Evolutionary conservation across 208 protist genomes (phyloP).

Genomic region (Acanthamoeba healyi): DNA sequence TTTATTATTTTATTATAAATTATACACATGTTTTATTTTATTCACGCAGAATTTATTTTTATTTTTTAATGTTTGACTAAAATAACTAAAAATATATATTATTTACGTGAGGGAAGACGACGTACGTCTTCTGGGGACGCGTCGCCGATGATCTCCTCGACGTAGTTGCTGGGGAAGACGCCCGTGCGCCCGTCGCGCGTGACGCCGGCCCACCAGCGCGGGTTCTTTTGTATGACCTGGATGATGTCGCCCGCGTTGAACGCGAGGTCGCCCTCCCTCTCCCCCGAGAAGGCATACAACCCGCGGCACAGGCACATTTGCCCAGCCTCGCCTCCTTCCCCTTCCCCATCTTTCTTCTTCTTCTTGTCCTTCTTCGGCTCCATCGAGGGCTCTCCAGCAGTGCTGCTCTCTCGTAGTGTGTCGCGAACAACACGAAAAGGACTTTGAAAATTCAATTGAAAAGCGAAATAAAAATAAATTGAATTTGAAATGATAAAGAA

Average conservation of each 20-base stretch:
- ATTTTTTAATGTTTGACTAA: neutral
- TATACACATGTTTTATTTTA: too few species aligned
- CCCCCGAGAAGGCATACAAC: neutral
- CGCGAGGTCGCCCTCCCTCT: constrained; percentile 40
- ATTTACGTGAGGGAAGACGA: neutral
- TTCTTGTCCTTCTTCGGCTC: neutral
- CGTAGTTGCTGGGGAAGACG: constrained; percentile 73
- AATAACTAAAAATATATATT: neutral
- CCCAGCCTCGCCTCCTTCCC: neutral
- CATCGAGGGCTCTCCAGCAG: neutral
- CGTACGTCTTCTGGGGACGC: neutral
- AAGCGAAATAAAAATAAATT: too few species aligned
- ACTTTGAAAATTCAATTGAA: too few species aligned
- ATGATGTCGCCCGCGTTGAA: constrained; percentile 40
- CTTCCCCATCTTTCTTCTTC: neutral
- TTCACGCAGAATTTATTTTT: too few species aligned
- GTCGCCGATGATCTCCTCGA: constrained; percentile 27
- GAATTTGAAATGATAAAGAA: too few species aligned
- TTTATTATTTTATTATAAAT: too few species aligned
- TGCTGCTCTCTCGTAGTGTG: too few species aligned
- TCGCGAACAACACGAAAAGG: too few species aligned
- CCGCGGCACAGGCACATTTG: neutral
- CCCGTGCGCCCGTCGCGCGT: neutral
- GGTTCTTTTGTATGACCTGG: constrained; percentile 27
- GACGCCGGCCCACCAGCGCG: constrained; percentile 28